Conservation (phyloP, 75 land plant genomes). For the Pinus tabuliformis region DNA sequence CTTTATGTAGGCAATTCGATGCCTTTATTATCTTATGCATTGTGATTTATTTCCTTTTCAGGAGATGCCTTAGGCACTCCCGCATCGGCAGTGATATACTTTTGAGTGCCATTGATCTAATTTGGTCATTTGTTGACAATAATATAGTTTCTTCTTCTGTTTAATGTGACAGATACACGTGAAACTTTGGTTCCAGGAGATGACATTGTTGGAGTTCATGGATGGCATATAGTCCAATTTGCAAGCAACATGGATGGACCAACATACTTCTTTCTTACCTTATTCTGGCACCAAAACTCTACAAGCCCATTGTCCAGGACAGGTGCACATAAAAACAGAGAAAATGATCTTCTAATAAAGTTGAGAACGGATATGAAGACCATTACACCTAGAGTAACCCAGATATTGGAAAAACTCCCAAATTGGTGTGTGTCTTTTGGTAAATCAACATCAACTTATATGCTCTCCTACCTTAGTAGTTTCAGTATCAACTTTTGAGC, state of each 20-base stretch:
- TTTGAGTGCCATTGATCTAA: no score
- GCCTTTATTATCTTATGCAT: neutral
- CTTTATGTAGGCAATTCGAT: no score
- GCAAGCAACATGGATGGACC: conserved; percentile 64
- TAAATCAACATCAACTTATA: conserved; percentile 78
- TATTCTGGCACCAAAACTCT: conserved; percentile 52
- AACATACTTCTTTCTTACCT: conserved; percentile 52
- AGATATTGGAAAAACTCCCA: conserved; percentile 69
- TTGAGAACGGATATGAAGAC: conserved; percentile 76
- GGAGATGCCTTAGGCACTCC: no score
- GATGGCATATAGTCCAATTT: conserved; percentile 87
- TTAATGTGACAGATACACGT: conserved; percentile 28
- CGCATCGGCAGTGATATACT: no score
- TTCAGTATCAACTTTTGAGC: conserved; percentile 38
- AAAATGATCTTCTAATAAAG: conserved; percentile 44
- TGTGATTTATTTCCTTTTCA: no score
- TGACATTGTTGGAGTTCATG: conserved; percentile 51
- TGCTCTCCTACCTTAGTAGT: conserved; percentile 62
- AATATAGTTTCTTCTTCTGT: neutral
- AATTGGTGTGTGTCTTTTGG: conserved; percentile 85
- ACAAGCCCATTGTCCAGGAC: neutral
- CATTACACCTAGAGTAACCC: conserved; percentile 47
- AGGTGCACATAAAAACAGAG: neutral
- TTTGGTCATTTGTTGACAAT: neutral
- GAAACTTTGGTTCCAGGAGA: conserved; percentile 55